These are phyloP conservation scores for Cronartium quercuum DNA, from an alignment of 1,284 basidiomycete genomes.

Conservation along the genomic window DNA sequence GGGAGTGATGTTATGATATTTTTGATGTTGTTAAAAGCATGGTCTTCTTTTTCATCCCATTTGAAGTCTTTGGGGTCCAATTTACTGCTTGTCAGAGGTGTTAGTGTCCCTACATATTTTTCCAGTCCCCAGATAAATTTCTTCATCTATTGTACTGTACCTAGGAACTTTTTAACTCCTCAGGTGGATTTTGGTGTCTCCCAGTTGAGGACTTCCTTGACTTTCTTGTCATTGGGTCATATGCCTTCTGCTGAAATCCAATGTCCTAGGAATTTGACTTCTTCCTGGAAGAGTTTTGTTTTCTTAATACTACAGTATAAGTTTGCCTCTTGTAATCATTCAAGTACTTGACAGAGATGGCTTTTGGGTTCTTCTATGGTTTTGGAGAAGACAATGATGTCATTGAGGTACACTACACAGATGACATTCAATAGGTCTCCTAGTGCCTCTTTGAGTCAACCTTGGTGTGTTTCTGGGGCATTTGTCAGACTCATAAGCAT, in stretches of 20 bases:
- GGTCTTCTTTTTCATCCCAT: conserved; percentile 19
- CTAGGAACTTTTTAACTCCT: conserved; percentile 51
- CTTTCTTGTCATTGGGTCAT: conserved; percentile 48
- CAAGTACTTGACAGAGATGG: not conserved
- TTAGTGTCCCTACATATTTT: conserved; percentile 49
- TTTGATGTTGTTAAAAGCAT: conserved; percentile 51
- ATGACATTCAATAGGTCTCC: conserved; percentile 43
- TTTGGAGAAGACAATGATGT: conserved; percentile 4
- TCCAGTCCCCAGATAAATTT: conserved; percentile 50
- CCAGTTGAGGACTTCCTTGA: conserved; percentile 50
- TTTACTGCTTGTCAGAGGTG: conserved; percentile 48
- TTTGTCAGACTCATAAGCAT: conserved; percentile 53
- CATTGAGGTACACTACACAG: conserved; percentile 44
- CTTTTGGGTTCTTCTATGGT: not conserved
- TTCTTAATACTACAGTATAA: conserved; percentile 18
- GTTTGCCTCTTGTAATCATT: not conserved
- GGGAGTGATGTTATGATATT: conserved; percentile 43
- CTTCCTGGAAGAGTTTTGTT: conserved; percentile 43
- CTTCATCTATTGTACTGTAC: conserved; percentile 50
- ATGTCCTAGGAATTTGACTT: conserved; percentile 51
- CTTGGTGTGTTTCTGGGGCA: conserved; percentile 46
- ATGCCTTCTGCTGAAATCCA: conserved; percentile 49
- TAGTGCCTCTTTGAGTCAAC: conserved; percentile 41
- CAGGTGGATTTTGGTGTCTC: conserved; percentile 44
- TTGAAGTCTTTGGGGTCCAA: not conserved